Base-by-base conservation (phyloP, 2,329 filamentous ascomycete genomes). In the Ceratocystis ficicola region DNA sequence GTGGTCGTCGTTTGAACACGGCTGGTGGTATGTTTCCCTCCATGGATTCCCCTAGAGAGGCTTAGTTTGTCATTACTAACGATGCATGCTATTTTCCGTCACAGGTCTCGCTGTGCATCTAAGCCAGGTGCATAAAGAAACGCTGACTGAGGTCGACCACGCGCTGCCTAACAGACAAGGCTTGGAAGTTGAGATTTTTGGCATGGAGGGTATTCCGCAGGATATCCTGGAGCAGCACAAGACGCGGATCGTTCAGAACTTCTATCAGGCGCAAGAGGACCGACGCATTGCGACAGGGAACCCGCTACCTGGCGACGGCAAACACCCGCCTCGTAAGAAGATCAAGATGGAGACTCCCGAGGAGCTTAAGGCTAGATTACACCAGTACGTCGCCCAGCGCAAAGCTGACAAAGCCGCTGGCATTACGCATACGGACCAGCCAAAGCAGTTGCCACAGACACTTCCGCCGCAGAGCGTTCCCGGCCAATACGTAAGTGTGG, bases 61-160 rank as follows among this genome's bases (percentile, higher is more conserved):
- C 46, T 30, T 1, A n/a, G 30, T 8, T 50, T 7, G 50, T 25
- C 44, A n/a, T 41, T 44, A 22, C 44, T 48, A 36, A 63, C 55
- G 2, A 52, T 30, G 30, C 5, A 36, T 59, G 5, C 62, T 63
- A 22, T 70, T 25, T 6, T 41, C 8, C 10, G 0, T 4, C 12
- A 32, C 7, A 95, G 91, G 94, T 79, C 84, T 99, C 68, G 89
- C 88, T 44, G 94, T 99, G 65, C 94, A 99, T 75, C 88, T 97
- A 90, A 95, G 93, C 74, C 94, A 99, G 75, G 94, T 99, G 61
- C 94, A 99, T 80, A 99, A 99, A 76, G 92, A 96, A 75, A 89
- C 86, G 36, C 82, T 97, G 62, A 85, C 84, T 22, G 84, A 86
- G 57, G 91, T 99, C 72, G 93, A 96, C 71, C 96, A 97, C 80